Evolutionary conservation across 371 early-diverging fungal species (phyloP).

Genomic region (Chytridiales sp.): DNA sequence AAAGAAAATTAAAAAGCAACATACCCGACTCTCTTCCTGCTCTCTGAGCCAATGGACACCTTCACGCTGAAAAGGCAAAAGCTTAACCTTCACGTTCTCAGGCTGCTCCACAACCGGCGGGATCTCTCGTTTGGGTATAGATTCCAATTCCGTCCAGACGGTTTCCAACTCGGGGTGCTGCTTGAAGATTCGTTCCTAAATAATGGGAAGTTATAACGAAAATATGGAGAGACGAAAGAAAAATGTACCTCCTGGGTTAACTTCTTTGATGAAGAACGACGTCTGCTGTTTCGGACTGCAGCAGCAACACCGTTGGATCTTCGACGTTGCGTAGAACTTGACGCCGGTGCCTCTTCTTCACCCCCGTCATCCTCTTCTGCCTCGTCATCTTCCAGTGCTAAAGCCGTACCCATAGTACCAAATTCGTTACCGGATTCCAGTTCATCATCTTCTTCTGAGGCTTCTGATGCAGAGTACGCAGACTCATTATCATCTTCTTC

Average conservation of each 20-base stretch:
- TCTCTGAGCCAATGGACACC: slow-evolving; percentile 70
- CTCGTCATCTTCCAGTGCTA: background rate
- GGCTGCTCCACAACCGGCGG: slow-evolving; percentile 53
- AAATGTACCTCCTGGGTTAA: slow-evolving; percentile 6
- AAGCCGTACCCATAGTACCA: too few relatives aligned
- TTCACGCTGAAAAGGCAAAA: slow-evolving; percentile 87
- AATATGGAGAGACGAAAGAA: background rate
- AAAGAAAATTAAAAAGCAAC: background rate
- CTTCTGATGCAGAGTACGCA: background rate
- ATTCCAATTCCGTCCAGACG: slow-evolving; percentile 68
- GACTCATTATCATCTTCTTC: slow-evolving; percentile 8
- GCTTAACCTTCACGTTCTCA: slow-evolving; percentile 62
- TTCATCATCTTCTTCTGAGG: slow-evolving; percentile 6
- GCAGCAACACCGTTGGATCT: background rate
- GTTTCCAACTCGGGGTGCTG: slow-evolving; percentile 60
- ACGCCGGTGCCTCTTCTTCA: background rate
- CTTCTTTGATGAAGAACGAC: background rate
- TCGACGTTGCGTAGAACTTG: background rate
- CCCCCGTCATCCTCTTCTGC: background rate
- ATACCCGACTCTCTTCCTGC: slow-evolving; percentile 18
- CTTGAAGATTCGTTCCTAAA: slow-evolving; percentile 15
- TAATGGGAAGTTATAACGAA: background rate
- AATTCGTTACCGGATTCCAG: background rate
- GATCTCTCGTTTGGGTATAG: slow-evolving; percentile 15
- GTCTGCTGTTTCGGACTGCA: background rate